Evolutionary conservation across 2,329 filamentous ascomycete species (phyloP).

Genomic region (Trichoderma aggressivum): DNA sequence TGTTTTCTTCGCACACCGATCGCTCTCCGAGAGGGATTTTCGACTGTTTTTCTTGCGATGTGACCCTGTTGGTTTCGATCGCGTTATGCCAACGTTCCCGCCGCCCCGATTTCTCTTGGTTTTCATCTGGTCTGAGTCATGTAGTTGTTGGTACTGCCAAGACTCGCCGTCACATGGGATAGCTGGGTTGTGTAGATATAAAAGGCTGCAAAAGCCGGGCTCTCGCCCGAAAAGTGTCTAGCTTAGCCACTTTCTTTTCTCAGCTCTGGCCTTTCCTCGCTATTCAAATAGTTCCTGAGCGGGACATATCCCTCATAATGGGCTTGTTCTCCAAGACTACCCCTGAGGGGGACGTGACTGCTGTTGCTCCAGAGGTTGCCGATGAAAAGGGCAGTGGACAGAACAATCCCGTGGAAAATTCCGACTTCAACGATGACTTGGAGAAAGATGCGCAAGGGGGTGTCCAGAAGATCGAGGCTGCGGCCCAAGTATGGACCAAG

Average conservation of each 20-base stretch:
- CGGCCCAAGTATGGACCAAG: conserved; percentile 35
- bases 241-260: neutral
- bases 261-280: neutral
- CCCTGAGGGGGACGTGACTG: neutral
- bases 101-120: neutral
- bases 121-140: neutral
- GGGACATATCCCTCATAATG: conserved; percentile 4
- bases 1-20: neutral
- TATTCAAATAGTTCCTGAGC: neutral
- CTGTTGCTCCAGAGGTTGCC: neutral
- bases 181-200: neutral
- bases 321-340: conserved; percentile 4
- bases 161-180: neutral
- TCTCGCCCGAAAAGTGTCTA: conserved; percentile 4
- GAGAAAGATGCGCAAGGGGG: conserved; percentile 39
- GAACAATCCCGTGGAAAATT: conserved; percentile 28
- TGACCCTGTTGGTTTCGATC: neutral
- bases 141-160: neutral
- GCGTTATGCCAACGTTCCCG: neutral
- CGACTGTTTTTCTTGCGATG: neutral
- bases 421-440: neutral
- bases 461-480: conserved; percentile 47
- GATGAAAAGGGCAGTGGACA: neutral
- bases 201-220: neutral
- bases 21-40: neutral